A percentile compares a stretch with the other conserved stretches of the same genome.
Conservation (phyloP, 805 yeast genomes). For the Saccharomycopsis vini region DNA sequence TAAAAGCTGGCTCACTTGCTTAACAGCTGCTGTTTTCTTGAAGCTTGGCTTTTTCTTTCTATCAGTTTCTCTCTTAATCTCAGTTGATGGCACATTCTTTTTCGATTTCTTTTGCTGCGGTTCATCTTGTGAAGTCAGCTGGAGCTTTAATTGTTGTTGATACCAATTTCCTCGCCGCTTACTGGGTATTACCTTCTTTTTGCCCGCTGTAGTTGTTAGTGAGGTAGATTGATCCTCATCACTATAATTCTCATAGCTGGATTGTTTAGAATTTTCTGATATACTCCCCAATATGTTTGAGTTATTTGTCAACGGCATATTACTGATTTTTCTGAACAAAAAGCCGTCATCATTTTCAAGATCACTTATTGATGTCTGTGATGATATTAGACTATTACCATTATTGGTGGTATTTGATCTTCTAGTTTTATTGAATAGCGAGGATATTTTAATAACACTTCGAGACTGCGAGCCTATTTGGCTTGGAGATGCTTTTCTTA, state of each 20-base stretch:
- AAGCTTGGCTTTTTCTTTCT: not conserved
- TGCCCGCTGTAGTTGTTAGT: no score
- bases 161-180: not conserved
- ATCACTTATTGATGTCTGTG: slow-evolving; percentile 4
- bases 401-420: no score
- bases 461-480: no score
- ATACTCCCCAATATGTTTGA: not conserved
- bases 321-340: slow-evolving; percentile 9
- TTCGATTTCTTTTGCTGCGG: slow-evolving; percentile 2
- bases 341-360: slow-evolving; percentile 18
- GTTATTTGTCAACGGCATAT: not conserved
- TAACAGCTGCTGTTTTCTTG: not conserved
- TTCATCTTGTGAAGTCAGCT: not conserved
- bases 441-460: slow-evolving; percentile 5
- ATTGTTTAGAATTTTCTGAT: not conserved
- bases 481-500: not conserved
- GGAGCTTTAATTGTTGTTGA: not conserved
- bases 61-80: not conserved
- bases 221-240: no score
- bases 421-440: not conserved
- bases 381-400: not conserved
- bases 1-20: slow-evolving; percentile 7
- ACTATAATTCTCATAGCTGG: not conserved
- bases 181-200: no score
- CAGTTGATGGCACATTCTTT: not conserved